Percentiles rank a stretch among this genome's conserved stretches.
Conservation (phyloP, 2,329 filamentous ascomycete genomes). For the Neofusicoccum parvum region DNA sequence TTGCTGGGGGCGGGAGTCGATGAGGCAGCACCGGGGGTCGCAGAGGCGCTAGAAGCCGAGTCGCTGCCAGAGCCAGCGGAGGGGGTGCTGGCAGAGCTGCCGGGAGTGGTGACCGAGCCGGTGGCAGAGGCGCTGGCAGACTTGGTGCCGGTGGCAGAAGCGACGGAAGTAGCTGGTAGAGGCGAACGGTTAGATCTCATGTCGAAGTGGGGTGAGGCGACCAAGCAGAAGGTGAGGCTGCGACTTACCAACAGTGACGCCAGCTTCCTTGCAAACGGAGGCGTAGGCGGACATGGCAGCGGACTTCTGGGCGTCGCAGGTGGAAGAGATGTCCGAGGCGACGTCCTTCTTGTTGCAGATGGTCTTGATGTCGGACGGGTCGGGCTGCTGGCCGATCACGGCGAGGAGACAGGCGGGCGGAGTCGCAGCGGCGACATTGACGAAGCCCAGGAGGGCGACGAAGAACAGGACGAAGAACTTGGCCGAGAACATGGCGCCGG, state of each 20-base stretch:
- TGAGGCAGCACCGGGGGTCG: neutral
- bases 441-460: constrained; percentile 23
- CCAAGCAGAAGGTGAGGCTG: neutral
- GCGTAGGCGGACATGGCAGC: constrained; percentile 21
- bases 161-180: neutral
- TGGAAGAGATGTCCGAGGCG: neutral
- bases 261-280: constrained; percentile 20
- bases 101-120: neutral
- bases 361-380: constrained; percentile 22
- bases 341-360: constrained; percentile 23
- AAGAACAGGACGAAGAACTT: constrained; percentile 21
- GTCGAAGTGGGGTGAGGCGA: neutral
- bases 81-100: neutral
- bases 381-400: constrained; percentile 16
- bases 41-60: neutral
- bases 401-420: constrained; percentile 24
- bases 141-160: neutral
- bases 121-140: neutral
- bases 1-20: neutral
- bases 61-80: neutral
- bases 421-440: constrained; percentile 22
- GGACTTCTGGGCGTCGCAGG: constrained; percentile 13
- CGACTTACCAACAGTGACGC: constrained; percentile 18
- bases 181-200: neutral
- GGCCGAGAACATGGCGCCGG: constrained; percentile 21